These are phyloP conservation scores for Nannochloropsis gaditana DNA, from an alignment of 108 stramenopile species.

Conservation along the genomic window DNA sequence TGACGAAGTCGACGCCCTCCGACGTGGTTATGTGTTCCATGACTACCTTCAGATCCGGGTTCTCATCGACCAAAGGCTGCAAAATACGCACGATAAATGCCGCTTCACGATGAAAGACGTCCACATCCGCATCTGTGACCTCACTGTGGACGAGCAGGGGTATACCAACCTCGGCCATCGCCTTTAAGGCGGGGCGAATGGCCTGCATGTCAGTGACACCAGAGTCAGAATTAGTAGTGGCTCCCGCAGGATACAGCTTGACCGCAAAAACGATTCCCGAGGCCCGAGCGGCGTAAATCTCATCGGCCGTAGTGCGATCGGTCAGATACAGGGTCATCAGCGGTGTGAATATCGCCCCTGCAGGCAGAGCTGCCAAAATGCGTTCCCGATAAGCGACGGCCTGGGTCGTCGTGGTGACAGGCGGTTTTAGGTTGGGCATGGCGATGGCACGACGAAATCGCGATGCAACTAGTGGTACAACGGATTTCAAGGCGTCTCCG, in stretches of 20 bases:
- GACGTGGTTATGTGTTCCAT: constrained; percentile 71
- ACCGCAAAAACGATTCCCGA: constrained; percentile 71
- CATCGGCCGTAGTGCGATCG: constrained; percentile 85
- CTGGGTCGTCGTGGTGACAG: constrained; percentile 78
- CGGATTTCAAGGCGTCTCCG: constrained; percentile 44
- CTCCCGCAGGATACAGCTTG: constrained; percentile 98
- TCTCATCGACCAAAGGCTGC: constrained; percentile 66
- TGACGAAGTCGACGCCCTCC: constrained; percentile 82
- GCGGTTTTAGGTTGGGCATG: constrained; percentile 97
- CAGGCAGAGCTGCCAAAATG: constrained; percentile 60
- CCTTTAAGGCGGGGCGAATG: constrained; percentile 68
- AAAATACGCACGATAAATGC: constrained; percentile 86
- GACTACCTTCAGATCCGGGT: constrained; percentile 85
- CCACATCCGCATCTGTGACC: constrained; percentile 75
- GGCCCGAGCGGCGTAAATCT: constrained; percentile 72
- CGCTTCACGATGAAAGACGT: constrained; percentile 95
- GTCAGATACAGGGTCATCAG: constrained; percentile 96
- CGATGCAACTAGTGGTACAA: constrained; percentile 60
- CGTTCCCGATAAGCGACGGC: constrained; percentile 78
- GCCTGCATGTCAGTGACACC: constrained; percentile 87
- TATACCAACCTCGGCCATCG: constrained; percentile 86
- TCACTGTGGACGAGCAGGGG: constrained; percentile 94
- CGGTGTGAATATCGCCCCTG: constrained; percentile 61
- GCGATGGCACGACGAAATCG: constrained; percentile 71
- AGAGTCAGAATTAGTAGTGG: constrained; percentile 91